Base-by-base conservation (phyloP, 2,329 filamentous ascomycete genomes). In the Diaporthe humulicola region DNA sequence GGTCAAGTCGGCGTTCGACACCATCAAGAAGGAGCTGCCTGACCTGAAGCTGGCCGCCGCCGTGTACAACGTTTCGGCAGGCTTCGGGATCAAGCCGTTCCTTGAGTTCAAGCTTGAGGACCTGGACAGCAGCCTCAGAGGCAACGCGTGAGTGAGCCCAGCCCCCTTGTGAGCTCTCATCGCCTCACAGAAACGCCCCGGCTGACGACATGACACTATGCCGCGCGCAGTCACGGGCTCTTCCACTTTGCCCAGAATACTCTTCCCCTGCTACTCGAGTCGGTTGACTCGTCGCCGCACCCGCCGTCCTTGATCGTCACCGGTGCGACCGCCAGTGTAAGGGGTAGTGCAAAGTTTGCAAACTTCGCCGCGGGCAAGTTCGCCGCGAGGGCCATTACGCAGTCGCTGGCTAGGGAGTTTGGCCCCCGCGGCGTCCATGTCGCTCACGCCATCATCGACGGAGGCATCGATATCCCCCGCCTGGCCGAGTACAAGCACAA, bases 251-350 rank as follows among this genome's bases (percentile, higher is more conserved):
- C 94, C 0, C 92, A 96, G 82, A 87, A 88, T 3, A 86, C 90
- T 0, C 84, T 98, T 0, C 95, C 95, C 0, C 87, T 93, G 1
- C 89, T 98, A 1, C 88, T 96, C 2, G 87, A 91, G 30, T 87
- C 92, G 0, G 89, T 91, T 0, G 82, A 83, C 0, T 84, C 86
- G 57, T 83, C 89, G 0, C 86, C 89, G 42, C 84, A 95, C 80
- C 94, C 95, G 6, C 95, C 95, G 0, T 93, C 93, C 0, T 86
- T 98, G 28, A 93, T 98, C 79, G 94, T 97, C 83, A 98, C 95
- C 0, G 95, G 95, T 42, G 95, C 95, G 0, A 98, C 95, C 0
- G 95, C 95, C 0, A 94, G 93, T 0, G 78, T 96, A 25, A 93
- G 92, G 79, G 94, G 93, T 5, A 93, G 91, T 15, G 91, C 94